A percentile compares a stretch with the other conserved stretches of the same genome.
phyloP scores from a whole-genome alignment of 441 rosid species.

The Erysimum pusillum region DNA sequence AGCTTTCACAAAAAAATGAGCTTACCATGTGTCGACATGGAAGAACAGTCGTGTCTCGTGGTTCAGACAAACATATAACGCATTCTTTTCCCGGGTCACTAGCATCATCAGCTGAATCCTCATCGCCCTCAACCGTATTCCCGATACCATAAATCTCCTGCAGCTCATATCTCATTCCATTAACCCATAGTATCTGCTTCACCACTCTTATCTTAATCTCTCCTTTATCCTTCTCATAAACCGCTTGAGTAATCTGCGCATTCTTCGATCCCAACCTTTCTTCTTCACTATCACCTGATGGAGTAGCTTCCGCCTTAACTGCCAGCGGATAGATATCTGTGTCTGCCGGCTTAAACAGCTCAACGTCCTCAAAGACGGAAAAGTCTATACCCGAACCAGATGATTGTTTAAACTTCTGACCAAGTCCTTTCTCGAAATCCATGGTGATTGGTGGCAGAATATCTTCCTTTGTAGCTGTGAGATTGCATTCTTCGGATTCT shows the following conservation, averaged over 20 bases:
- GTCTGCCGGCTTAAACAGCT: slow-evolving; percentile 59
- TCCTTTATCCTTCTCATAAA: slow-evolving; percentile 86
- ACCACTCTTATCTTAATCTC: slow-evolving; percentile 69
- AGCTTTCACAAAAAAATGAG: slow-evolving; percentile 13
- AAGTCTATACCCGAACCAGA: slow-evolving; percentile 85
- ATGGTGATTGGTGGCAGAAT: slow-evolving; percentile 71
- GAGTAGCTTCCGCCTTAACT: slow-evolving; percentile 79
- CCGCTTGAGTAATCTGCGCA: slow-evolving; percentile 82
- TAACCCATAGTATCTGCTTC: slow-evolving; percentile 91
- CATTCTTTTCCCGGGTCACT: slow-evolving; percentile 95
- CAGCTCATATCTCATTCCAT: slow-evolving; percentile 74
- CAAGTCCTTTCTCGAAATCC: slow-evolving; percentile 77
- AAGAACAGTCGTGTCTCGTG: slow-evolving; percentile 89
- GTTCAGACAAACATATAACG: slow-evolving; percentile 95
- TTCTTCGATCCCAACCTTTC: slow-evolving; percentile 54
- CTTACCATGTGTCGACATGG: slow-evolving; percentile 97
- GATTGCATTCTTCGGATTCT: slow-evolving; percentile 76
- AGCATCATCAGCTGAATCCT: slow-evolving; percentile 56
- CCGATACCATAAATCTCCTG: slow-evolving; percentile 97
- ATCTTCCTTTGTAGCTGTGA: slow-evolving; percentile 68
- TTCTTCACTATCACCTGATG: slow-evolving; percentile 56
- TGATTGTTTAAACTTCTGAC: slow-evolving; percentile 86
- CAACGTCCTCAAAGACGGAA: slow-evolving; percentile 67
- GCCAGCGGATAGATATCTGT: slow-evolving; percentile 73
- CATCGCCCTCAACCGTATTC: slow-evolving; percentile 75